Base-by-base conservation (phyloP, 768 basidiomycete species). In the Russula brevipes region DNA sequence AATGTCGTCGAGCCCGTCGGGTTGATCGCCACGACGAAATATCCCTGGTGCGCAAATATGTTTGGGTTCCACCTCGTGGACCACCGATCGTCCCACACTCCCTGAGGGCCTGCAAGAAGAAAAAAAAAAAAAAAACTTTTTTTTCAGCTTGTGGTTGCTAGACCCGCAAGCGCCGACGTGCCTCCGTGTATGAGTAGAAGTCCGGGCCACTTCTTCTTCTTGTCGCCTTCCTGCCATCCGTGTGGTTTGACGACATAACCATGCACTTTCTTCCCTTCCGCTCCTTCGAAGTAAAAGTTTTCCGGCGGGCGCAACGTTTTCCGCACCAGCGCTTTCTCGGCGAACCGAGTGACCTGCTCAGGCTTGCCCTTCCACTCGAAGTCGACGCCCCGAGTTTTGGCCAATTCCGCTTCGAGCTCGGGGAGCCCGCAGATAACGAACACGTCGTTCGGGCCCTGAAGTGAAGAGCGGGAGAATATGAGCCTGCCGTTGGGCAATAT, bases 1-100 rank as follows among this genome's bases (percentile, higher is more conserved):
- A 94, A 97, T 0, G 91, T 87, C 4, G 96, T 98, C 35, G 88
- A 91, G 9, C 96, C 96, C 0, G 94, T 96, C 2, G 96, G 96
- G 72, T 98, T 98, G 69, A 97, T 87, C 36, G 87, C 80, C 45
- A 97, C 80, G 11, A 85, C 83, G 69, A 96, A 86, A 74, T 98
- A 99, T 0, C 96, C 94, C 71, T 92, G 89, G 69, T 86, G 84
- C 11, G 92, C 84, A 68, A 92, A 95, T 11, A 70, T 39, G 19
- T 49, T 91, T 0, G 87, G 89, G 74, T 97, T 98, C 95, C 95
- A 96, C 58, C 93, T 79, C 35, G 85, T 94, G 2, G 85, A 88
- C 95, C 95, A 98, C 49, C 84, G 80, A 70, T 97, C 94, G 67
- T 86, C 85, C 94, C 94, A 97, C 53, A 89, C 91, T 35, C 86